Evolutionary conservation across 1,139 yeast genomes (phyloP), one percentile per base, ranked within the genome.

Genomic region (Saccharomyces pastorianus): DNA sequence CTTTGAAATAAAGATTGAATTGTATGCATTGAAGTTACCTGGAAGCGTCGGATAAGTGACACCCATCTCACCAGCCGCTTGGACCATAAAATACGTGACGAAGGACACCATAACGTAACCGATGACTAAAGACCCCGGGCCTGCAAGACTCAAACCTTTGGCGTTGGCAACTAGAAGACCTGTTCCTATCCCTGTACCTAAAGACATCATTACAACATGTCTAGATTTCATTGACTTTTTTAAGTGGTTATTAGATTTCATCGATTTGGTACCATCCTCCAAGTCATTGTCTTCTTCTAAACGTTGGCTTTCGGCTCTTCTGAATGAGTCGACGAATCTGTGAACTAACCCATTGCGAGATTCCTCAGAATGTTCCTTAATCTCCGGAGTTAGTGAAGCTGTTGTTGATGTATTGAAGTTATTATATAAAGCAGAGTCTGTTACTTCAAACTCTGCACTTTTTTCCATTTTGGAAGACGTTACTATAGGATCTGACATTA

Each of bases 171-270:
- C 83, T 56, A 82, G 76, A 50, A 85, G 71, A 52, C 93, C 93
- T 7, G 88, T 83, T 71, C 96, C 96, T 53, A 88, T 85, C 59
- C 90, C 85, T 20, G 93, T 87, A 23, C 95, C 95, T 52, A 88
- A 76, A 47, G 95, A 86, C 64, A 88, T 85, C 84, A 84, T 80
- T 62, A 82, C 80, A 56, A 79, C 65, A 65, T 79, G 83, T 53
- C 82, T 70, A 17, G 78, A 71, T 55, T 73, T 73, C 56, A 80
- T 73, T 17, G 78, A 77, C 51, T 81, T 74, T 58, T 76, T 76
- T 49, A 80, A 73, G 41, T 56, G 58, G 6, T 56, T 42, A 17
- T 56, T 54, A 20, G 59, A 46, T 25, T 46, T 41, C 31, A 53
- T 17, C 9, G 58, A 52, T 42, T 47, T 56, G 34, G 63, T 55